Evolutionary conservation across 164 flowering plant genomes (phyloP), one percentile per base, ranked within the genome.

Genomic region (Magnolia sinica): DNA sequence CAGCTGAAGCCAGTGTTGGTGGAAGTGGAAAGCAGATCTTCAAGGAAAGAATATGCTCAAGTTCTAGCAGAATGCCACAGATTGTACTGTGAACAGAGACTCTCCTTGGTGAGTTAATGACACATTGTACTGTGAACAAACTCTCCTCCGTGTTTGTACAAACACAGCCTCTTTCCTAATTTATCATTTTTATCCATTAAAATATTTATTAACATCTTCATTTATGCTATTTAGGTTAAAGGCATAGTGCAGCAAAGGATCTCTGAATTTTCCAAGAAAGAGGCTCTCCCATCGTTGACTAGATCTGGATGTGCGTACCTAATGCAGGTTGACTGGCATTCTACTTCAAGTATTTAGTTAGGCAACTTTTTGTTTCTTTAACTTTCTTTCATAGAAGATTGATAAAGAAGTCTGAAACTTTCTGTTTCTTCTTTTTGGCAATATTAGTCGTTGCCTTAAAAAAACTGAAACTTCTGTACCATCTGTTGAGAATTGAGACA

Each of bases 301-400:
- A 93, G 99, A 86, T 94, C 97, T 75, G 98, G 98, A 55, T 96
- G 99, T 86, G 92, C 98, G 75, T 96, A 91, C 83, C 80, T 96
- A 13, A 88, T 90, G 90, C 97, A 96, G 98, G 99, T 94, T 76
- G n/a, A 27, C 80, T 72, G 61, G 52, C n/a, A 59, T 58, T 69
- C 23, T 50, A 61, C 50, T 74, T 66, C 24, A n/a, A 23, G 8
- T 70, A 23, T 31, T 76, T 55, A 55, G 61, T 55, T 55, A 9
- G 61, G 10, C 61, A 55, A 55, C 13, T 55, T 55, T 55, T 11
- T 55, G 18, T 16, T 55, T 55, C 61, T 55, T 16, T 55, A 11
- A 11, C 18, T 55, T 55, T 11, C 61, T 55, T 55, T 55, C 16
- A 55, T 55, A 14, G 13, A 10, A 55, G 11, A 55, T 55, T 16